Evolutionary conservation across 768 basidiomycete genomes (phyloP).

Genomic region (Pleurotus cornucopiae): DNA sequence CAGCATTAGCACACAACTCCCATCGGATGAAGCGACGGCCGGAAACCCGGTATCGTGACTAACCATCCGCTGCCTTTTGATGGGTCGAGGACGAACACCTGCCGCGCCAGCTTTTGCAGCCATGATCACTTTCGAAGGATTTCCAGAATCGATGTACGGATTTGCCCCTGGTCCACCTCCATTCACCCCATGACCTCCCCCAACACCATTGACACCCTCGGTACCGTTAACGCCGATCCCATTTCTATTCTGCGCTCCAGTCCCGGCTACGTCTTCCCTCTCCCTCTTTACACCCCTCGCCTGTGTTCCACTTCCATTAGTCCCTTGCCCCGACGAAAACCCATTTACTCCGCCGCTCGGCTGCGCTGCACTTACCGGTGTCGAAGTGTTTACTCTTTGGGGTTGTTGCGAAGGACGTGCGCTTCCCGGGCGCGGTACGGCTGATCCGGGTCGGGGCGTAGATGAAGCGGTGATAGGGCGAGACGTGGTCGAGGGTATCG

Average conservation of each 20-base stretch:
- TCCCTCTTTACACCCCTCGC: constrained; percentile 39
- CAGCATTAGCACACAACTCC: too few relatives aligned
- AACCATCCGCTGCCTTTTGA: constrained; percentile 77
- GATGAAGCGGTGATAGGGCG: constrained; percentile 18
- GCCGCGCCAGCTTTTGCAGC: constrained; percentile 57
- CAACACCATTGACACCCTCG: constrained; percentile 23
- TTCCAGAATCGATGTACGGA: not conserved
- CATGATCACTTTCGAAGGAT: constrained; percentile 25
- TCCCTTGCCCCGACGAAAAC: constrained; percentile 21
- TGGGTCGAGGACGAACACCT: constrained; percentile 58
- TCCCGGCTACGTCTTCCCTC: constrained; percentile 27
- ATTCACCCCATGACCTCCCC: constrained; percentile 20
- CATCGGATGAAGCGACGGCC: constrained; percentile 1
- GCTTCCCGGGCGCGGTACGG: constrained; percentile 17
- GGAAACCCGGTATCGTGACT: constrained; percentile 20
- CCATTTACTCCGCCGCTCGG: constrained; percentile 14
- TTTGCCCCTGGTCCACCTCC: constrained; percentile 29
- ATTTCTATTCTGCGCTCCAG: constrained; percentile 1
- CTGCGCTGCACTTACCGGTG: constrained; percentile 5
- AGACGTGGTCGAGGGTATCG: constrained; percentile 19
- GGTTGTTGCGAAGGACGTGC: constrained; percentile 13
- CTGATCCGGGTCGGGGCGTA: constrained; percentile 30
- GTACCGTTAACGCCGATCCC: constrained; percentile 16
- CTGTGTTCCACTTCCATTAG: constrained; percentile 25
- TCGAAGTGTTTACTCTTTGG: constrained; percentile 7